Percentiles rank a stretch among this genome's conserved stretches.
Evolutionary conservation across 768 basidiomycete species (phyloP).

Genomic region (Galerina marginata): DNA sequence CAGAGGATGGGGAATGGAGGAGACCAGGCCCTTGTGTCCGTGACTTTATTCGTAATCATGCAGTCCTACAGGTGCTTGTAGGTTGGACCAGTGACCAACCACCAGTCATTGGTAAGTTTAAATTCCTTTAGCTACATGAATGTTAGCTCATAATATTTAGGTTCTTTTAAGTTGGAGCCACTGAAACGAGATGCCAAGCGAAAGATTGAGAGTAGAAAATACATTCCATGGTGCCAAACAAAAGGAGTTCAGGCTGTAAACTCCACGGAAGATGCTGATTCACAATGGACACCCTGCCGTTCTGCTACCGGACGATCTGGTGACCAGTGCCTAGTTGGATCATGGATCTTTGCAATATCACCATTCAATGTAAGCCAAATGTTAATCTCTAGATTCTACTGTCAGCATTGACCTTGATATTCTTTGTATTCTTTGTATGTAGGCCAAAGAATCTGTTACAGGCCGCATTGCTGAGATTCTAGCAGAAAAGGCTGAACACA

Average conservation of each 20-base stretch:
- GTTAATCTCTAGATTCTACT: background rate
- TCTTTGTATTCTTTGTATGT: background rate
- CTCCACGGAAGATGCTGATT: background rate
- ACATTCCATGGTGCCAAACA: conserved; percentile 16
- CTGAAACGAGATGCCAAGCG: conserved; percentile 34
- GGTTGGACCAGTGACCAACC: background rate
- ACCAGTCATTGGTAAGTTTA: background rate
- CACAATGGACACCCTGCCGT: conserved; percentile 19
- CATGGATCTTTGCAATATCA: conserved; percentile 31
- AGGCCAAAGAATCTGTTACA: conserved; percentile 11
- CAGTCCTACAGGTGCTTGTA: background rate
- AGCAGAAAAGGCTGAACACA: background rate
- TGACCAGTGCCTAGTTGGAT: conserved; percentile 24
- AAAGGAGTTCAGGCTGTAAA: conserved; percentile 17
- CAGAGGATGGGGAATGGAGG: background rate
- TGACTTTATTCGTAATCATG: background rate
- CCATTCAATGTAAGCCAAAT: conserved; percentile 12
- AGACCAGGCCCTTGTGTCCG: background rate
- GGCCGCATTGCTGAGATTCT: conserved; percentile 26
- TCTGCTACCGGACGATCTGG: conserved; percentile 18
- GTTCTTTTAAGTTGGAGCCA: conserved; percentile 29
- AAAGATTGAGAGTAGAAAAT: conserved; percentile 7
- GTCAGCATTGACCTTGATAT: background rate
- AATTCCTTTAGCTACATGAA: background rate
- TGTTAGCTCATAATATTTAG: conserved; percentile 3